phyloP scores from a whole-genome alignment of 2,329 filamentous ascomycete genomes.

The Aspergillus sp. region DNA sequence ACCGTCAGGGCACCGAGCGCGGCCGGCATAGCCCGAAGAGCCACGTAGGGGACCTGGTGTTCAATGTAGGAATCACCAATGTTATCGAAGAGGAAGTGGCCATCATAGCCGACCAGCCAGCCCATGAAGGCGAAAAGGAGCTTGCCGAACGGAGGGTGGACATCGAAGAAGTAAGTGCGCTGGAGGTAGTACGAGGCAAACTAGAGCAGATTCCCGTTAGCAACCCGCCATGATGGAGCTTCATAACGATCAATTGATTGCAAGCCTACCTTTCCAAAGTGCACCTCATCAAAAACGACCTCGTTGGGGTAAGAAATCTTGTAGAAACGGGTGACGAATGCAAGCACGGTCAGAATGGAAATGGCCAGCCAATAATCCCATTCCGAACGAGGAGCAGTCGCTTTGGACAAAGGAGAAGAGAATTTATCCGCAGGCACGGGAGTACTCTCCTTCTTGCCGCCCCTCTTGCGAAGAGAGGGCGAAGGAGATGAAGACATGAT shows the following conservation, averaged over 20 bases:
- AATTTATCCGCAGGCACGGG: conserved; percentile 28
- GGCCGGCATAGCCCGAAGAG: conserved; percentile 90
- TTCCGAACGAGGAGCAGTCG: conserved; percentile 53
- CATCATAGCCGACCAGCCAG: conserved; percentile 96
- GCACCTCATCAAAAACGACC: conserved; percentile 98
- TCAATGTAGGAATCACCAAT: conserved; percentile 97
- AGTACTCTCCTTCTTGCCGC: conserved; percentile 39
- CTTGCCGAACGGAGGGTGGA: conserved; percentile 97
- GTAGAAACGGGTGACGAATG: conserved; percentile 92
- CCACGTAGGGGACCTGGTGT: conserved; percentile 96
- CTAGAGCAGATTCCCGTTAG: conserved; percentile 32
- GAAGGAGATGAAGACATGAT: conserved; percentile 37
- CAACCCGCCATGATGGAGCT: conserved; percentile 1
- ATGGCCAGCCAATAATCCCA: conserved; percentile 83
- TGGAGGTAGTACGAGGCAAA: conserved; percentile 77
- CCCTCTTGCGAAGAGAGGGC: conserved; percentile 46
- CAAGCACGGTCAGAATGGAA: conserved; percentile 73
- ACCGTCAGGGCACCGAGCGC: conserved; percentile 90
- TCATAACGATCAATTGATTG: neutral
- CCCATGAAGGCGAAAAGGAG: conserved; percentile 95
- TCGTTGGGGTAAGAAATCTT: conserved; percentile 93
- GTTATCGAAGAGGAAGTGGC: conserved; percentile 97
- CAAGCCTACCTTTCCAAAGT: conserved; percentile 89
- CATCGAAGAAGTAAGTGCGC: conserved; percentile 99
- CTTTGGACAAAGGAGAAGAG: conserved; percentile 22